Evolutionary conservation across 1,284 basidiomycete species (phyloP), one percentile per base, ranked within the genome.

Genomic region (Takashimella tepidaria): DNA sequence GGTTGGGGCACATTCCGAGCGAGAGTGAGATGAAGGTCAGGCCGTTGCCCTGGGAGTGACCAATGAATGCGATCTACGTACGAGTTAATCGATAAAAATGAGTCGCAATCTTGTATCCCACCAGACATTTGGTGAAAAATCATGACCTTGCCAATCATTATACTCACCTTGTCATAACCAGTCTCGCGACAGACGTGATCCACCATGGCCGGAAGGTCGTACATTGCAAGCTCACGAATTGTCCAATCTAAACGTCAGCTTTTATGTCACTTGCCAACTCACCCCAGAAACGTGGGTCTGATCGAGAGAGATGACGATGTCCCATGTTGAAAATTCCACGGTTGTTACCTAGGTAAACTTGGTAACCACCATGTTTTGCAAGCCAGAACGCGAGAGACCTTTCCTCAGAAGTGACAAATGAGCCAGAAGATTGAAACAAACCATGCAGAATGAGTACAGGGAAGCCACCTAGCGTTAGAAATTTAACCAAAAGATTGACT

Each of bases 281-380:
- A 79, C 79, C 80, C 82, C 82, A 84, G 64, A 84, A 83, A 3
- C 80, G 70, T 8, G 82, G 82, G 62, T 83, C 81, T 50, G 70
- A 72, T 21, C 81, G 67, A 20, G 68, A 73, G 54, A 79, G 77
- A 42, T 65, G 75, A 19, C 76, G 65, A 62, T 84, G 83, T 6
- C 83, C 82, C 82, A 83, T 83, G 56, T 81, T 79, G 60, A 83
- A 84, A 1, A 83, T 79, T 22, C 80, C 81, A 22, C 83, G 73
- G 12, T 79, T 82, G 67, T 84, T 84, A 27, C 82, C 82, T 8
- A 84, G 72, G 61, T 82, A 84, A n/a, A 84, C 81, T 59, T 83
- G 80, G 63, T 83, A 84, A 8, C 74, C 73, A 66, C 78, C 80
- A 45, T 82, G 76, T 52, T 78, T 77, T 5, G 82, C 80, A 5